Conservation (phyloP, 2,329 filamentous ascomycete species). For the Lachnellula hyalina region DNA sequence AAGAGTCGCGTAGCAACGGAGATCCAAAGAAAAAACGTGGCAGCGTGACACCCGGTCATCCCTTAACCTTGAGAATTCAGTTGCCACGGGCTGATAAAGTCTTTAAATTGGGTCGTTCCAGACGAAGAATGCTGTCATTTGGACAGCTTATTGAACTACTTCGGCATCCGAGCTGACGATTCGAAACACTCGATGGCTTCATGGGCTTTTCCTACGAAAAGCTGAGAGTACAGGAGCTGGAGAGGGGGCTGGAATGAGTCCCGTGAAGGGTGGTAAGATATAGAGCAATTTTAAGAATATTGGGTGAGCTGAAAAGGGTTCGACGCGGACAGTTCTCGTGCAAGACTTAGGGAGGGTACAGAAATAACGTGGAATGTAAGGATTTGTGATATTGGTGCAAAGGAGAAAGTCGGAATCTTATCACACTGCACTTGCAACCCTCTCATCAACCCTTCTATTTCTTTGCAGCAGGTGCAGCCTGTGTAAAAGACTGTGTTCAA, state of each 20-base stretch:
- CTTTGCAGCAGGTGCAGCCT: constrained; percentile 12
- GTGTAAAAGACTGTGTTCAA: neutral
- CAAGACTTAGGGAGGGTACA: constrained; percentile 1
- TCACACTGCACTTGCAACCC: constrained; percentile 14
- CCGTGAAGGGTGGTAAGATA: neutral
- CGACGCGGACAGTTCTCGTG: neutral
- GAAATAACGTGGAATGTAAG: constrained; percentile 16
- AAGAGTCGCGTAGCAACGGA: constrained; percentile 19
- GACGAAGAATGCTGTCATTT: constrained; percentile 18
- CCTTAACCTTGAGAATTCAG: constrained; percentile 18
- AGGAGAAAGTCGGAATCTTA: constrained; percentile 5
- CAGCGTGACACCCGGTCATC: constrained; percentile 5
- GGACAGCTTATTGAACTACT: neutral
- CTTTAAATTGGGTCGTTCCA: constrained; percentile 1
- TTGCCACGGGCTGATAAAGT: constrained; percentile 10
- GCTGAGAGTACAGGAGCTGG: neutral
- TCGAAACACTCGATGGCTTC: neutral
- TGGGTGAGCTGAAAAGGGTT: neutral
- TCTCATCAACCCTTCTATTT: constrained; percentile 7
- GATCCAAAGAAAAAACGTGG: constrained; percentile 14
- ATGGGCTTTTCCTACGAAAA: neutral
- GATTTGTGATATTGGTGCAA: constrained; percentile 1
- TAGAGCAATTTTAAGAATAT: neutral
- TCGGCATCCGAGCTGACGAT: neutral
- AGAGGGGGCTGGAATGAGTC: neutral